Conservation (phyloP, 2,329 filamentous ascomycete species). For the Aspergillus costaricaensis region DNA sequence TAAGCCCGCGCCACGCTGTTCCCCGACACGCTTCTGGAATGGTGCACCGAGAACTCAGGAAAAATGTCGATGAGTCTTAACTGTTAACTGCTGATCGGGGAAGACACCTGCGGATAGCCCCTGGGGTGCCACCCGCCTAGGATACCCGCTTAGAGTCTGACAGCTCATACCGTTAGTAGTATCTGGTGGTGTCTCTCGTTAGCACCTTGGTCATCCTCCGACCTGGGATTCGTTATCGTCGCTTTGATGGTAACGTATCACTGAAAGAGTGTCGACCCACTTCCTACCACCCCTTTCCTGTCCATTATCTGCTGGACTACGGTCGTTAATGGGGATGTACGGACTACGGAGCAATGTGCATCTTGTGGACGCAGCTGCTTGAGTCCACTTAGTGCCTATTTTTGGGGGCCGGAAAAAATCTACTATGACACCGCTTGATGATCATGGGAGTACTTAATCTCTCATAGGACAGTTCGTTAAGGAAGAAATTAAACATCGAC, state of each 20-base stretch:
- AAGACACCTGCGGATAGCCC: neutral
- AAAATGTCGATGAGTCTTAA: neutral
- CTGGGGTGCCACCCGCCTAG: neutral
- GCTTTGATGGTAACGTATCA: neutral
- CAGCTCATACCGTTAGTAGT: neutral
- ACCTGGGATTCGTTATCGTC: neutral
- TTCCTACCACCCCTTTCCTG: neutral
- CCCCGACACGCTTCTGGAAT: slow-evolving; percentile 3
- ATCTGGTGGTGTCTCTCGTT: neutral
- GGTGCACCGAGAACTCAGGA: neutral
- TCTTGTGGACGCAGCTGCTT: neutral
- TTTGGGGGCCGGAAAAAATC: neutral
- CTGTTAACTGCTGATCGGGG: neutral
- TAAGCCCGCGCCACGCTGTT: slow-evolving; percentile 7
- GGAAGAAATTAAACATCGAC: neutral
- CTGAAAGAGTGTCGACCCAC: neutral
- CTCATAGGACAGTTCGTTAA: neutral
- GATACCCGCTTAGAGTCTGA: slow-evolving; percentile 3
- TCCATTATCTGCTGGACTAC: neutral
- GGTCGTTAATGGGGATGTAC: neutral
- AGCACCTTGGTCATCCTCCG: slow-evolving; percentile 10
- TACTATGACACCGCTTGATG: neutral
- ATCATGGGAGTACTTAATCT: neutral
- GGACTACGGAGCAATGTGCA: neutral
- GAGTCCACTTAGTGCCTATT: neutral